Base-by-base conservation (phyloP, 2,329 filamentous ascomycete species). In the Diplodia seriata region DNA sequence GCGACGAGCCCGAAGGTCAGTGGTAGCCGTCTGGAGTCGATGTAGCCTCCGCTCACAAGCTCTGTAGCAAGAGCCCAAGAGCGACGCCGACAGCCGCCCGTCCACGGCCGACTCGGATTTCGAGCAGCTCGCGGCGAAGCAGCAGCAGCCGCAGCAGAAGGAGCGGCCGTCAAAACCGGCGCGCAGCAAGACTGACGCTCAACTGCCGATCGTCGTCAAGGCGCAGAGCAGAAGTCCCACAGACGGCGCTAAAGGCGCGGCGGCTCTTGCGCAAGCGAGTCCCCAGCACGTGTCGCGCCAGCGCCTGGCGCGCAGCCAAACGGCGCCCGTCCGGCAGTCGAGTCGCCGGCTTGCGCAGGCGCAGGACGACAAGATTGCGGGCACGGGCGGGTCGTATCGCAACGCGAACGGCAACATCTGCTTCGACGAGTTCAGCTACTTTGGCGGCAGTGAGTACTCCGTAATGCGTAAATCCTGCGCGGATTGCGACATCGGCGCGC, bases 391-490 rank as follows among this genome's bases (percentile, higher is more conserved):
- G 12, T 59, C 64, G 40, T 67, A 67, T 20, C 64, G 64, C 64
- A 67, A 67, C 31, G 20, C 31, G n/a, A 50, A 67, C 29, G 64
- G 64, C 64, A 57, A 67, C 64, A 67, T 67, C 29, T 56, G 54
- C 53, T 67, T 67, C 20, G 64, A 67, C 12, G 64, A 67, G 43
- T 67, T 67, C 55, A 57, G 43, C 55, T 67, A 67, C 29, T 67
- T 63, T 26, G 59, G 59, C 9, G 59, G 47, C 50, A 31, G 59
- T 63, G 47, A 63, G 59, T 62, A 12, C 36, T 38, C 12, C 31
- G 23, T 26, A 26, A 3, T 38, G n/a, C 31, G 23, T 26, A 26
- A 3, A 26, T 3, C 47, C 55, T 33, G 5, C 18, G 57, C 57
- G 51, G 12, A 63, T 38, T 51, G 59, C 59, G 59, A 63, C 59